Percentiles rank a stretch among this genome's conserved stretches.
Evolutionary conservation across 352 stramenopile species (phyloP).

Genomic region (Lagenidium giganteum): DNA sequence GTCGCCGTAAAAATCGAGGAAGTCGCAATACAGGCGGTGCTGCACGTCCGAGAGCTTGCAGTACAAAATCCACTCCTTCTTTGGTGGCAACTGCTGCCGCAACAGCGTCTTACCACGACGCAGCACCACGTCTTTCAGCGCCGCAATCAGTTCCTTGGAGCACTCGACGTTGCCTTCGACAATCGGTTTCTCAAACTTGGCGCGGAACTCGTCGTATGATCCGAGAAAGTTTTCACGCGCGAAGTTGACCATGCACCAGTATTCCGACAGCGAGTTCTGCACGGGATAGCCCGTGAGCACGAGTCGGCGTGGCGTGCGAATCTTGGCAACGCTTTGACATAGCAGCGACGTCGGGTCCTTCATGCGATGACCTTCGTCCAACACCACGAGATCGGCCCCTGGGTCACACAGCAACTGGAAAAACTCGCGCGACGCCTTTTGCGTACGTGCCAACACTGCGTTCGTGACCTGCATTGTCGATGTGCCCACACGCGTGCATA

Average conservation of each 20-base stretch:
- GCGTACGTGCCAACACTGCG: constrained; percentile 33
- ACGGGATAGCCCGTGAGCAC: constrained; percentile 94
- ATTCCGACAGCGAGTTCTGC: constrained; percentile 93
- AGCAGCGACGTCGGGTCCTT: constrained; percentile 83
- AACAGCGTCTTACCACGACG: constrained; percentile 64
- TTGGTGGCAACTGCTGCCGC: constrained; percentile 67
- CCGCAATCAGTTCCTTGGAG: constrained; percentile 63
- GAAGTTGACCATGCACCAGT: constrained; percentile 91
- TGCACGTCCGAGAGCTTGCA: constrained; percentile 82
- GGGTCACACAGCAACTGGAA: constrained; percentile 46
- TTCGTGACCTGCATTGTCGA: constrained; percentile 68
- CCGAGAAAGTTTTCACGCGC: constrained; percentile 64
- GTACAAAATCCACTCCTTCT: constrained; percentile 85
- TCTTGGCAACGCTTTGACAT: constrained; percentile 72
- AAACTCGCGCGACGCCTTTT: constrained; percentile 55
- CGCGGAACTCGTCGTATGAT: constrained; percentile 71
- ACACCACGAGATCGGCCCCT: constrained; percentile 71
- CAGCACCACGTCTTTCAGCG: constrained; percentile 63
- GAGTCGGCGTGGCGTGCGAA: constrained; percentile 73
- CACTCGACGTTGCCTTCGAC: constrained; percentile 55
- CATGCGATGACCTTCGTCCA: constrained; percentile 87
- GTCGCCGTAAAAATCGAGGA: constrained; percentile 56
- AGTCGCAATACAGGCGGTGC: constrained; percentile 72
- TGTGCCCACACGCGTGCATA: constrained; percentile 56
- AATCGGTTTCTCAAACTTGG: constrained; percentile 77